Evolutionary conservation across 2,329 filamentous ascomycete genomes (phyloP).

Genomic region (Calonectria henricotiae): DNA sequence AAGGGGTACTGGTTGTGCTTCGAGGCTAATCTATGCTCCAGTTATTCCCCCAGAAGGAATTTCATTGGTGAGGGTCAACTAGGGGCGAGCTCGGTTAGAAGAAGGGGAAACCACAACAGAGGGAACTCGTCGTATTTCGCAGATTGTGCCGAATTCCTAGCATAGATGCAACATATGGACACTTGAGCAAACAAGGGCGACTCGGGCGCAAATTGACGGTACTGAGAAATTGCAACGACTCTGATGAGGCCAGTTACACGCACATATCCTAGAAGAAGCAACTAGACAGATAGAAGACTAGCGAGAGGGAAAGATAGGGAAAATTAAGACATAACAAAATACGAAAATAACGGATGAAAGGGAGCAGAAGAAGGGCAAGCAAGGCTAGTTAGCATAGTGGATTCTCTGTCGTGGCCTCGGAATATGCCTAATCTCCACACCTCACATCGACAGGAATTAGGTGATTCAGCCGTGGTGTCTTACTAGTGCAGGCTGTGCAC

Average conservation of each 20-base stretch:
- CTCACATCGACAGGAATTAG: constrained; percentile 10
- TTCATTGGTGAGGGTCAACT: neutral
- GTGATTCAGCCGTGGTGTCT: constrained; percentile 8
- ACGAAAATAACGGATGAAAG: constrained; percentile 6
- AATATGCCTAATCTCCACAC: constrained; percentile 22
- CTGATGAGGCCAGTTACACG: neutral
- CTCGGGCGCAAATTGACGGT: neutral
- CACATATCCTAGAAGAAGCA: neutral
- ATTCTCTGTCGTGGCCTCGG: constrained; percentile 3
- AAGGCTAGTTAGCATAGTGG: neutral
- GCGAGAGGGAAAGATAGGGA: neutral
- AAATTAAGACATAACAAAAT: constrained; percentile 10
- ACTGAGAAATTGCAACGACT: neutral
- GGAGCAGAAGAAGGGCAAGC: constrained; percentile 8
- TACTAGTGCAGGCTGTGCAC: neutral
- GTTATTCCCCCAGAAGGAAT: neutral
- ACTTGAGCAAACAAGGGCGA: neutral
- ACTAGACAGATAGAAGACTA: neutral
- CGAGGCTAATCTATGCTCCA: neutral
- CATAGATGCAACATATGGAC: neutral
- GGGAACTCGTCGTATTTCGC: neutral
- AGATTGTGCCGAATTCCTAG: constrained; percentile 7
- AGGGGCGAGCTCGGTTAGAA: too few relatives aligned
- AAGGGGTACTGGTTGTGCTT: neutral
- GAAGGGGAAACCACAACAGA: too few relatives aligned